phyloP scores from a whole-genome alignment of 441 rosid genomes.

The Geranium incanum region DNA sequence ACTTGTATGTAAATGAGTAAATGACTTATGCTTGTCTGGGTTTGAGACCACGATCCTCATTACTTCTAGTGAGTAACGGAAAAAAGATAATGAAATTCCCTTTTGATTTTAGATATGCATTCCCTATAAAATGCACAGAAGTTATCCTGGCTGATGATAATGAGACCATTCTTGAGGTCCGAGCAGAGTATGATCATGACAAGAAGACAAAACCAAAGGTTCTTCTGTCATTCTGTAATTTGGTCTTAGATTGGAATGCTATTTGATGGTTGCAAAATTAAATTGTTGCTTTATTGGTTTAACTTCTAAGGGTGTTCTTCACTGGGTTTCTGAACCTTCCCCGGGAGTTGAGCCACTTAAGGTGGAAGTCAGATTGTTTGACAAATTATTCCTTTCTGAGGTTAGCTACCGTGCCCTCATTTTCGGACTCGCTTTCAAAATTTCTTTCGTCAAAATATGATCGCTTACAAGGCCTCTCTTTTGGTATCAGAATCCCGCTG shows the following conservation, averaged over 20 bases:
- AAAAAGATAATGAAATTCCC: not conserved
- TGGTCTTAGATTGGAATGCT: not conserved
- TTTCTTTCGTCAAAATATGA: constrained; percentile 7
- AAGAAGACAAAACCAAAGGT: constrained; percentile 89
- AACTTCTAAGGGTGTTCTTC: constrained; percentile 69
- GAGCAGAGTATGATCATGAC: constrained; percentile 75
- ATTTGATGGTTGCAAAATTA: not conserved
- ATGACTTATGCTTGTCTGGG: not conserved
- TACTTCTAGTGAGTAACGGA: not conserved
- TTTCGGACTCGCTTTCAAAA: constrained; percentile 2
- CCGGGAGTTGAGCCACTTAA: constrained; percentile 52
- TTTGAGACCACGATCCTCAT: constrained; percentile 2
- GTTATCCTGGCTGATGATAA: constrained; percentile 71
- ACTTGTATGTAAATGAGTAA: not conserved
- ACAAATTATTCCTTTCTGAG: constrained; percentile 78
- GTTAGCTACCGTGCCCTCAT: constrained; percentile 28
- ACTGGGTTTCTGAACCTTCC: constrained; percentile 80
- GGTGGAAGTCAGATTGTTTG: constrained; percentile 85
- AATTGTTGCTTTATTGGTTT: constrained; percentile 9
- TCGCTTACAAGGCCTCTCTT: constrained; percentile 16
- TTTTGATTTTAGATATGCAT: constrained; percentile 56
- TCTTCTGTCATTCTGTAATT: constrained; percentile 9
- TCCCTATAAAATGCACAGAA: constrained; percentile 79
- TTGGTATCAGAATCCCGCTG: constrained; percentile 73
- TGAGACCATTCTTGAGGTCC: constrained; percentile 64